A percentile compares a stretch with the other conserved stretches of the same genome.
phyloP scores from a whole-genome alignment of 768 basidiomycete genomes.

The Pisolithus microcarpus region DNA sequence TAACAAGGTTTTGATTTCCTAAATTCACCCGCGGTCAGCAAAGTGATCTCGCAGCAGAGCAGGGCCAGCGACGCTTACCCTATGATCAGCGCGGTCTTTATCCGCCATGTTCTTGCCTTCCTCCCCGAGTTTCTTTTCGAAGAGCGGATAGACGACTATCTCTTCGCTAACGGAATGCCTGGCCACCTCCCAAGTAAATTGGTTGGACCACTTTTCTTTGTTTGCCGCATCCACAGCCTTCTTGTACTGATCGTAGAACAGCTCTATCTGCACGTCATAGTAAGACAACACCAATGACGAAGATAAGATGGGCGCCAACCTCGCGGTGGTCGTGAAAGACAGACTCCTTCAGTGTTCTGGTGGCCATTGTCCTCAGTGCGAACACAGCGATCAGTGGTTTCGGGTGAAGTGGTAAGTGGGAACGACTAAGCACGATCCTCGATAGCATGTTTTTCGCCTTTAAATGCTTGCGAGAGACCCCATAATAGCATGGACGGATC shows the following conservation, averaged over 20 bases:
- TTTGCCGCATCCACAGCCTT: conserved; percentile 38
- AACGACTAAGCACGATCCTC: not conserved
- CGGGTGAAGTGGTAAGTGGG: not conserved
- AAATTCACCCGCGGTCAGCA: not conserved
- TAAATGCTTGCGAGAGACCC: no score
- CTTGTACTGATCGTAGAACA: conserved; percentile 46
- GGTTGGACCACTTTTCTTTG: conserved; percentile 47
- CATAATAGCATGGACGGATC: no score
- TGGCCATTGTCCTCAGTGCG: not conserved
- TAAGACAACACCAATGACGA: not conserved
- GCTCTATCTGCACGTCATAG: conserved; percentile 39
- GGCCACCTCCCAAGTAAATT: conserved; percentile 55
- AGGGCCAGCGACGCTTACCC: conserved; percentile 25
- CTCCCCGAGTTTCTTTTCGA: conserved; percentile 49
- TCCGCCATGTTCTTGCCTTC: conserved; percentile 45
- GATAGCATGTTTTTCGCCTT: not conserved
- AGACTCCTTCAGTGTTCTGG: conserved; percentile 27
- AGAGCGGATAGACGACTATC: conserved; percentile 55
- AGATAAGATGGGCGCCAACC: conserved; percentile 17
- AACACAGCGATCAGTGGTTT: not conserved
- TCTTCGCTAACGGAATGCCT: conserved; percentile 58
- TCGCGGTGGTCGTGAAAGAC: conserved; percentile 46
- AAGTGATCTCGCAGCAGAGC: not conserved
- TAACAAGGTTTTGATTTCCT: conserved; percentile 35
- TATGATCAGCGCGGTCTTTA: conserved; percentile 51